Conservation (phyloP, 2,329 filamentous ascomycete species). For the Mollisiaceae sp. region DNA sequence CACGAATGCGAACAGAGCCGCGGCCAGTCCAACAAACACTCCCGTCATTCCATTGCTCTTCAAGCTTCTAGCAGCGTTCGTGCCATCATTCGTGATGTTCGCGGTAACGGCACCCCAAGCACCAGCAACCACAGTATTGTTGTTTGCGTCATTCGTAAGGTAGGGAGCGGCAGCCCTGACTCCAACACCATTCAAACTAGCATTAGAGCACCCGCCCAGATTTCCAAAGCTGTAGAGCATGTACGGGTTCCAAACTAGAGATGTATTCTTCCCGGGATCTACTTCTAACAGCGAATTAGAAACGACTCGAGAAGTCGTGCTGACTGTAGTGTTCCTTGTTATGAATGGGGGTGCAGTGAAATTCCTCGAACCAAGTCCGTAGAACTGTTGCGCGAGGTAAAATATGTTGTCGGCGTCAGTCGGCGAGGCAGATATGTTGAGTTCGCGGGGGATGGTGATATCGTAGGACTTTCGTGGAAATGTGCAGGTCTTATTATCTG, state of each 20-base stretch:
- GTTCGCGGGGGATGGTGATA: not conserved
- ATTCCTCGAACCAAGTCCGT: not conserved
- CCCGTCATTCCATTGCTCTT: not conserved
- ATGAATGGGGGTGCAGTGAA: not conserved
- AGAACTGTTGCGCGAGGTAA: not conserved
- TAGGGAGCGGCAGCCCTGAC: not conserved
- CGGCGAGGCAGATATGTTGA: not conserved
- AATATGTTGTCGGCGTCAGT: not conserved
- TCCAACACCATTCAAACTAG: not conserved
- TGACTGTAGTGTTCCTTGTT: not conserved
- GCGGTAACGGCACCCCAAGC: not conserved
- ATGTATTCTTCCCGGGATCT: constrained; percentile 1
- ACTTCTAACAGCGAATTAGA: not conserved
- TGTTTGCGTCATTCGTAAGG: not conserved
- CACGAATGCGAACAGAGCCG: not conserved
- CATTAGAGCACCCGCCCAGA: not conserved
- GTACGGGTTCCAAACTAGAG: not conserved
- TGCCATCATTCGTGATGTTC: not conserved
- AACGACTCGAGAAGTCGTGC: not conserved
- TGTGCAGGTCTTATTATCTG: not conserved
- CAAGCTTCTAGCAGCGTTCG: not conserved
- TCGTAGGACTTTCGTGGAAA: not conserved
- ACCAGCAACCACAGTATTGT: constrained; percentile 2
- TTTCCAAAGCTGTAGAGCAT: not conserved
- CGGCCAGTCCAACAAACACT: not conserved